Base-by-base conservation (phyloP, 2,329 filamentous ascomycete species). In the Penicillium brasilianum region DNA sequence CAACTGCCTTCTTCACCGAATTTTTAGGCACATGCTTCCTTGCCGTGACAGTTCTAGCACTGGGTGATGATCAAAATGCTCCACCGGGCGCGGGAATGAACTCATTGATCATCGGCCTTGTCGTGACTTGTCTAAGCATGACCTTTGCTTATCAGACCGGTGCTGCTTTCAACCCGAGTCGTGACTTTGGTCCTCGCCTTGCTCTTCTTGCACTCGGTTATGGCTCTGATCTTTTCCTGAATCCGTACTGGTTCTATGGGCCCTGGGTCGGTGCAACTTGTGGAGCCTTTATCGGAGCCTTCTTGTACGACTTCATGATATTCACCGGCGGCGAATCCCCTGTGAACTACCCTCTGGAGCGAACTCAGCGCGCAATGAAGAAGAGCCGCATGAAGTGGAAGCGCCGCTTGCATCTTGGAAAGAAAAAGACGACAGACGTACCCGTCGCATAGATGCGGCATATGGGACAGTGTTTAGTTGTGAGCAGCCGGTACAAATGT, bases 11-110 rank as follows among this genome's bases (percentile, higher is more conserved):
- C 66, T 81, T 81, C 66, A 83, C 73, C 57, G 82, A 84, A 63
- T 82, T 84, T 49, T 49, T 79, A 4, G 82, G 76, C 0, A 80
- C 79, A 0, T 68, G 74, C 0, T 73, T 82, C 18, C 70, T 84
- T 0, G 69, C 74, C 0, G 68, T 78, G 14, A 77, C 78, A 0
- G 71, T 84, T 7, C 73, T 84, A 2, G 80, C 80, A 0, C 71
- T 82, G 0, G 79, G 80, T 61, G 80, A 82, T 59, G 79, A 82
- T 58, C 75, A 78, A 49, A 82, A 82, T 51, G 78, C 79, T 3
- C 80, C 80, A 1, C 79, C 80, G 0, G 82, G 82, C 4, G 81
- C 81, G 0, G 82, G 82, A 30, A 83, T 84, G 81, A 82, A 80
- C 66, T 77, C 82, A 0, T 77, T 84, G 37, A 78, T 84, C 49